Conservation (phyloP, 176 grass and related monocot species). For the maize (Zea mays) region Zm-B73-REFERENCE-NAM-5.0 NC_050096.1:146797001-146797500, state of each 20-base stretch:
- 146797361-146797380: neutral
- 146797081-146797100: slow-evolving; percentile 27
- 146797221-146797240: slow-evolving; percentile 59
- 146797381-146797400: slow-evolving; percentile 28
- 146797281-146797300: too few relatives aligned
- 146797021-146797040: neutral
- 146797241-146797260: slow-evolving; percentile 43
- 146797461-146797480: slow-evolving; percentile 44
- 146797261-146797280: slow-evolving; percentile 20
- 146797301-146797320: too few relatives aligned
- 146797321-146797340: neutral
- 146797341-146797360: too few relatives aligned
- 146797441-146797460: slow-evolving; percentile 47
- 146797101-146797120: slow-evolving; percentile 26
- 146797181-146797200: slow-evolving; percentile 70
- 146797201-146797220: slow-evolving; percentile 65
- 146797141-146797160: slow-evolving; percentile 37
- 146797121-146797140: neutral
- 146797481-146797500: slow-evolving; percentile 37
- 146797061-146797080: neutral
- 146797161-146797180: slow-evolving; percentile 57
- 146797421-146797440: slow-evolving; percentile 54
- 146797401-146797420: slow-evolving; percentile 53
- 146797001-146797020: slow-evolving; percentile 13
- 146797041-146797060: neutral